Conservation (phyloP, 805 yeast species). For the Candida stauntonica region DNA sequence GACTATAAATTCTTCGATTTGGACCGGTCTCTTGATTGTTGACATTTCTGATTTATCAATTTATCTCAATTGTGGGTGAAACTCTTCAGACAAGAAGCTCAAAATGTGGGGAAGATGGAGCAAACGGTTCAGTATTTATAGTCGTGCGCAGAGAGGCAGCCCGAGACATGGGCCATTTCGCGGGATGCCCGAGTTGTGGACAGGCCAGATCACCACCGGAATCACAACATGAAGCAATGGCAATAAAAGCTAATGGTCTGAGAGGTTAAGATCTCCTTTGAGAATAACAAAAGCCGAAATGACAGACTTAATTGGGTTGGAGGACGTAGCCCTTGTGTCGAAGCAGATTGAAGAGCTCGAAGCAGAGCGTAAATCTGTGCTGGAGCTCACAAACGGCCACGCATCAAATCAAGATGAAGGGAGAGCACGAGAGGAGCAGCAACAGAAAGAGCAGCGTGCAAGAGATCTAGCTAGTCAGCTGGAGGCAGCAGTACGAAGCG, state of each 20-base stretch:
- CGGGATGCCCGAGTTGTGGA: background rate
- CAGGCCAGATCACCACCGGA: background rate
- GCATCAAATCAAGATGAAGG: background rate
- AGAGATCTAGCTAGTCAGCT: conserved; percentile 16
- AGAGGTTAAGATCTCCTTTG: background rate
- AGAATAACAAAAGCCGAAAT: background rate
- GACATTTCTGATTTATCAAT: conserved; percentile 17
- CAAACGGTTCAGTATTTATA: background rate
- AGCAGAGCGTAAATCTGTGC: conserved; percentile 6
- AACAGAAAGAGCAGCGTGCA: conserved; percentile 6
- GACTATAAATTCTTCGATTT: conserved; percentile 42
- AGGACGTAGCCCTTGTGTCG: conserved; percentile 10
- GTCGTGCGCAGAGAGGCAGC: background rate
- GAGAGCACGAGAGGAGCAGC: conserved; percentile 2
- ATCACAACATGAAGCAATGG: background rate
- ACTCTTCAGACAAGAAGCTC: background rate
- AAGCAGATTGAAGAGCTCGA: conserved; percentile 12
- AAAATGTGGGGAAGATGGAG: background rate
- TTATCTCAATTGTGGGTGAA: too few relatives aligned
- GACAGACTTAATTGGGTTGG: background rate
- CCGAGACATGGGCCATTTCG: background rate
- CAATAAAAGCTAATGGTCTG: background rate
- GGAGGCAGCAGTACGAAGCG: conserved; percentile 13
- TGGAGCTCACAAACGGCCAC: conserved; percentile 3
- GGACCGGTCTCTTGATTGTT: conserved; percentile 33